Percentiles rank a stretch among this genome's conserved stretches.
Evolutionary conservation across 331 rosid genomes (phyloP).

Genomic region (Acacia pycnantha): DNA sequence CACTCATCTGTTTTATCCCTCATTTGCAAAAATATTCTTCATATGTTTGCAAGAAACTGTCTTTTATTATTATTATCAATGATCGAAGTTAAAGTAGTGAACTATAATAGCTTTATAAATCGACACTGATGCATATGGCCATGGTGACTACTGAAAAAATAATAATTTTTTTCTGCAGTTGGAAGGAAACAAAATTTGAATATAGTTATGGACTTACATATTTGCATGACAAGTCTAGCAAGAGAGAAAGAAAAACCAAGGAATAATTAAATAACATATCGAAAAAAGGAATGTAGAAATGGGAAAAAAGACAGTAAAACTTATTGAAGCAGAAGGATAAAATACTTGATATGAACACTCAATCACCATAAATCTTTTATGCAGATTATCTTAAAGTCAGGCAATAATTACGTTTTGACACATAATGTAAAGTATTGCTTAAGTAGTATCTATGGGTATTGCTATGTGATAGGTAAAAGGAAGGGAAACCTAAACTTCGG

Average conservation of each 20-base stretch:
- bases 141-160: neutral
- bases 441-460: neutral
- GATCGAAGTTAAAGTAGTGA: neutral
- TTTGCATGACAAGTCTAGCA: neutral
- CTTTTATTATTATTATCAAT: neutral
- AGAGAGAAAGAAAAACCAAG: neutral
- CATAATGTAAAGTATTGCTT: neutral
- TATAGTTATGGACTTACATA: neutral
- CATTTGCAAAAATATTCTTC: constrained; percentile 5
- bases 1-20: neutral
- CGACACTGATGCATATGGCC: neutral
- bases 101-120: neutral
- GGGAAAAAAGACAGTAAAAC: too few species aligned
- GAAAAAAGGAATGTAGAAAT: neutral
- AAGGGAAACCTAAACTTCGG: constrained; percentile 48
- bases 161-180: neutral
- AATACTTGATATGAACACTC: neutral
- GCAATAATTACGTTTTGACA: neutral
- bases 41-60: neutral
- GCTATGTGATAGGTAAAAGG: constrained; percentile 47
- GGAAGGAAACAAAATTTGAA: neutral
- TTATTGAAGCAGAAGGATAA: neutral
- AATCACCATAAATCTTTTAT: neutral
- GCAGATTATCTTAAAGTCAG: neutral
- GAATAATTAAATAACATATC: neutral